Conservation (phyloP, 2,329 filamentous ascomycete genomes). For the Arthroderma sp. region DNA sequence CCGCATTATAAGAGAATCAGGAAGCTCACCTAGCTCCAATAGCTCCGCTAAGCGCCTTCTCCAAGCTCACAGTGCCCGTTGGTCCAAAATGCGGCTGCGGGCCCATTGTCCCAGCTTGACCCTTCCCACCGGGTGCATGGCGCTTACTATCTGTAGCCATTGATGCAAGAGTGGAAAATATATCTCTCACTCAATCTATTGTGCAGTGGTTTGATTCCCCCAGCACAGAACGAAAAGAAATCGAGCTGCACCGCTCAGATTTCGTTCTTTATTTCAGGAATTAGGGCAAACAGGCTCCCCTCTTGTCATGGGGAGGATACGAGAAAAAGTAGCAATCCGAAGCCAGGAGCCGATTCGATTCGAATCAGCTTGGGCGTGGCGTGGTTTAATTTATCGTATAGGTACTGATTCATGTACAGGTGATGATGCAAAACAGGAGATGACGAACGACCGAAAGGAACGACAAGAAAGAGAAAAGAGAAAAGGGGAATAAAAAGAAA, state of each 20-base stretch:
- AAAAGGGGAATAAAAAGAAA: not conserved
- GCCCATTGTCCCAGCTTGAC: slow-evolving; percentile 28
- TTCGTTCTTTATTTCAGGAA: too few relatives aligned
- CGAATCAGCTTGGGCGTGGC: not conserved
- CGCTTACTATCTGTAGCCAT: slow-evolving; percentile 43
- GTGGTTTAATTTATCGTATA: too few relatives aligned
- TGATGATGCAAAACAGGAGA: not conserved
- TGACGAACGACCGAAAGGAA: not conserved
- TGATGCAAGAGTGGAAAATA: not conserved
- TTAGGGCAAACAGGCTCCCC: too few relatives aligned
- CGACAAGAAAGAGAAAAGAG: not conserved
- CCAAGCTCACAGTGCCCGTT: slow-evolving; percentile 36
- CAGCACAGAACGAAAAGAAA: too few relatives aligned
- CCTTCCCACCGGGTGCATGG: slow-evolving; percentile 41
- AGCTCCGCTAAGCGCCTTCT: slow-evolving; percentile 44
- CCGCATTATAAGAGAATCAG: not conserved
- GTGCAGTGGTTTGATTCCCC: not conserved
- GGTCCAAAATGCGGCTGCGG: slow-evolving; percentile 21
- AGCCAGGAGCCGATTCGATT: not conserved
- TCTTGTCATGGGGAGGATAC: too few relatives aligned
- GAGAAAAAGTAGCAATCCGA: too few relatives aligned
- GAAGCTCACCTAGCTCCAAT: slow-evolving; percentile 47
- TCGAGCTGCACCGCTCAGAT: too few relatives aligned
- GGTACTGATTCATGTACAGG: too few relatives aligned
- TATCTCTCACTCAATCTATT: not conserved